Conservation (phyloP, 2,329 filamentous ascomycete species). For the Leptographium radiaticola region DNA sequence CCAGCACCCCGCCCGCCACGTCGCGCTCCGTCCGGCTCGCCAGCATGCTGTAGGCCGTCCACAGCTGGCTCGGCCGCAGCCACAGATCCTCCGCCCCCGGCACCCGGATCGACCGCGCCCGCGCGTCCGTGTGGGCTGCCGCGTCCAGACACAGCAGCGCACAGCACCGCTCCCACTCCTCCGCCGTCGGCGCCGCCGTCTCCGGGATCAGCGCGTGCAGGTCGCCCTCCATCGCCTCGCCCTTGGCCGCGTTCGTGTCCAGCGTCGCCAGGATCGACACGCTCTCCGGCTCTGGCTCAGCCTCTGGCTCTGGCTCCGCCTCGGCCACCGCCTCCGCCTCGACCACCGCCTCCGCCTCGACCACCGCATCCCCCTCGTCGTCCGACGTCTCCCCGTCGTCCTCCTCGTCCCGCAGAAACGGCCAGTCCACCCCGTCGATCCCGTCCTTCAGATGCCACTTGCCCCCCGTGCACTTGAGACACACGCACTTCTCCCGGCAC, state of each 20-base stretch:
- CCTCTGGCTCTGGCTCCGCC: background rate
- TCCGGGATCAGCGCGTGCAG: slow-evolving; percentile 11
- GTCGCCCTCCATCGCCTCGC: slow-evolving; percentile 12
- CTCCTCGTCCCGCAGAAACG: background rate
- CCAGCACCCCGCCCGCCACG: slow-evolving; percentile 12
- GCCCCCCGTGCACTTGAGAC: background rate
- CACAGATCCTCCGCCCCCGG: slow-evolving; percentile 12
- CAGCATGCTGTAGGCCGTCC: slow-evolving; percentile 14
- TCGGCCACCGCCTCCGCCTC: background rate
- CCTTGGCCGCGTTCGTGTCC: slow-evolving; percentile 11
- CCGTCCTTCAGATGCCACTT: background rate
- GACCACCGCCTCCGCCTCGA: background rate
- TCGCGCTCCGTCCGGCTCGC: slow-evolving; percentile 9
- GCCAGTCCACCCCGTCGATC: background rate
- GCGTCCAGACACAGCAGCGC: slow-evolving; percentile 10
- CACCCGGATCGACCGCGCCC: slow-evolving; percentile 9
- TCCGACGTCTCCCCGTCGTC: background rate
- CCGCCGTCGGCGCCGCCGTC: slow-evolving; percentile 7
- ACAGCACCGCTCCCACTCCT: slow-evolving; percentile 11
- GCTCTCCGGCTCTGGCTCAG: background rate
- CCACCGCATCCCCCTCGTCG: too few relatives aligned
- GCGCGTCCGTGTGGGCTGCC: slow-evolving; percentile 9
- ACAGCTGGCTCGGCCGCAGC: slow-evolving; percentile 13
- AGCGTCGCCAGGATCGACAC: slow-evolving; percentile 9
- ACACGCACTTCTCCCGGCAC: background rate